Evolutionary conservation across 306 rosid genomes (phyloP).

Genomic region (Glycine tomentella): DNA sequence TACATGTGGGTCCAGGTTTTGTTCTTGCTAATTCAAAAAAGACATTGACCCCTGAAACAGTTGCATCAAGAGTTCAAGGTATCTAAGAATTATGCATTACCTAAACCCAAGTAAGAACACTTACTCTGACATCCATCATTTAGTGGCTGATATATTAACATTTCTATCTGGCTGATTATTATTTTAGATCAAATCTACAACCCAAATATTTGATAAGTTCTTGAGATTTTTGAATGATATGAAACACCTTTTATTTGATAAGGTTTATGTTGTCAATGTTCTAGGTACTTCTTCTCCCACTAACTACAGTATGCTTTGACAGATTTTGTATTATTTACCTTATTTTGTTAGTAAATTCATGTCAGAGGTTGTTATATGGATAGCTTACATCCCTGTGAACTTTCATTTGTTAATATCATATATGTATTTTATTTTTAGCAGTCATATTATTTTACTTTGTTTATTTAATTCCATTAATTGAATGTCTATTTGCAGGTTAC

Average conservation of each 20-base stretch:
- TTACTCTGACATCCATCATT: constrained; percentile 34
- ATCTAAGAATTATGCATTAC: constrained; percentile 25
- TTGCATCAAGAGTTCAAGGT: constrained; percentile 53
- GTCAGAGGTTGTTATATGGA: too few relatives aligned
- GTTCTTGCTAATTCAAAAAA: constrained; percentile 52
- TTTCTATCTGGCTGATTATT: constrained; percentile 15
- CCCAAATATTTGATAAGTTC: constrained; percentile 43
- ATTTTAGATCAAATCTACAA: constrained; percentile 53
- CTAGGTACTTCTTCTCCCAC: constrained; percentile 67
- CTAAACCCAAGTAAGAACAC: constrained; percentile 54
- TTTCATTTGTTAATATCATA: too few relatives aligned
- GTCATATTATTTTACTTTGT: too few relatives aligned
- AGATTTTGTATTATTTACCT: constrained; percentile 18
- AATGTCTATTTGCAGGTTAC: too few relatives aligned
- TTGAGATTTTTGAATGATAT: constrained; percentile 64
- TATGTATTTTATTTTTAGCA: too few relatives aligned
- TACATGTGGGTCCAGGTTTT: constrained; percentile 61
- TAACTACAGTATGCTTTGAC: constrained; percentile 31
- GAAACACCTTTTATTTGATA: constrained; percentile 70
- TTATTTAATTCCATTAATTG: too few relatives aligned
- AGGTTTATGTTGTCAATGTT: constrained; percentile 75
- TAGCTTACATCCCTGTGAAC: too few relatives aligned
- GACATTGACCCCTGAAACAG: constrained; percentile 47
- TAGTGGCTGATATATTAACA: constrained; percentile 14
- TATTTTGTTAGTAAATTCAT: too few relatives aligned